Evolutionary conservation across 352 stramenopile species (phyloP).

Genomic region (Pythium folliculosum): DNA sequence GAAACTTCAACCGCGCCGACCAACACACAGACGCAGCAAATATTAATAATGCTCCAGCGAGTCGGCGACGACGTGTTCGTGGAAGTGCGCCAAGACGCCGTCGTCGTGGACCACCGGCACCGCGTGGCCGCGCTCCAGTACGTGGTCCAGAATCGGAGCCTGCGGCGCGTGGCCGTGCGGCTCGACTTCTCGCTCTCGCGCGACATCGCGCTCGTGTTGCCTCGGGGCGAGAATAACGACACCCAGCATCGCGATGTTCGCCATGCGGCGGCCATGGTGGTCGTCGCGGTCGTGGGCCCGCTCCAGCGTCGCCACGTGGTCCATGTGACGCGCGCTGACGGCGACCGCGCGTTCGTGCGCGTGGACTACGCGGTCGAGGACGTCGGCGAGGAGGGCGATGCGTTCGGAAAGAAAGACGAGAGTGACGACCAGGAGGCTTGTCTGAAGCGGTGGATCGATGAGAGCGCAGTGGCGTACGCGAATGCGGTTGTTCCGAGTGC

Average conservation of each 20-base stretch:
- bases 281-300: slow-evolving; percentile 37
- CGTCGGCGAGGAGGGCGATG: background rate
- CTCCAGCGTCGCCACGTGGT: slow-evolving; percentile 41
- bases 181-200: slow-evolving; percentile 47
- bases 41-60: slow-evolving; percentile 5
- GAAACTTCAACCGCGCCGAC: background rate
- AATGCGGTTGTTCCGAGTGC: background rate
- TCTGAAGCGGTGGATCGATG: slow-evolving; percentile 1
- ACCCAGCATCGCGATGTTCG: no score
- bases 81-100: slow-evolving; percentile 29
- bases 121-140: slow-evolving; percentile 40
- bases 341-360: slow-evolving; percentile 45
- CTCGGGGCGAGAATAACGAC: background rate
- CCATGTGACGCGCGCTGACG: slow-evolving; percentile 30
- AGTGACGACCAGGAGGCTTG: background rate
- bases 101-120: background rate
- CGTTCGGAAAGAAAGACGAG: background rate
- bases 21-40: background rate
- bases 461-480: slow-evolving; percentile 3
- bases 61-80: slow-evolving; percentile 41
- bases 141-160: slow-evolving; percentile 42
- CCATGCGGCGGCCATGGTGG: slow-evolving; percentile 2
- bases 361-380: slow-evolving; percentile 36
- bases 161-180: slow-evolving; percentile 38
- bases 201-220: slow-evolving; percentile 38